Base-by-base conservation (phyloP, 225 moss, liverwort and hornwort genomes). In the Sphagnum contortum region DNA sequence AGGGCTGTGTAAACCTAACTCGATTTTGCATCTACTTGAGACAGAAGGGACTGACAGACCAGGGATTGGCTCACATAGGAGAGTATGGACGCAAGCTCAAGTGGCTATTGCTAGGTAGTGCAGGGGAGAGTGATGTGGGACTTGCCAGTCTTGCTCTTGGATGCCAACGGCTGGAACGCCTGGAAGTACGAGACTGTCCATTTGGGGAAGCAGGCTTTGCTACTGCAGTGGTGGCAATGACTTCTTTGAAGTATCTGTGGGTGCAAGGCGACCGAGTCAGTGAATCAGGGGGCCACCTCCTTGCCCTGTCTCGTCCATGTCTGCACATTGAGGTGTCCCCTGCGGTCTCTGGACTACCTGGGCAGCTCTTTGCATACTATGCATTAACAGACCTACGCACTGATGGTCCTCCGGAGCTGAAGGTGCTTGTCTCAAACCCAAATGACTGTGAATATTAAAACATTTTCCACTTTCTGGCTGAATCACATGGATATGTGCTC, bases 141-240 rank as follows among this genome's bases (percentile, higher is more conserved):
- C 74, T 94, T 3, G 69, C 44, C 12, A 72, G 67, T 5, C 59
- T 94, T 64, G 91, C 91, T 8, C 56, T 52, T 13, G 71, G 74
- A 3, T 82, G 85, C 10, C 83, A 83, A 72, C 65, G 76, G 8
- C 74, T 94, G 53, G 74, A 86, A 70, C 83, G 81, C 54, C 73
- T 94, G 69, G 94, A 94, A 79, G 80, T 91, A 66, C 82, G 91
- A 54, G 91, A 89, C 71, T 94, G 94, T 48, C 91, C 91, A 12
- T 75, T 94, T 4, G 81, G 87, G 48, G 87, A 83, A 67, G 68
- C 70, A 64, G 94, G 94, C 45, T 73, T 91, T 11, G 74, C 84
- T 9, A 65, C 76, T 61, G 88, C 78, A 45, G 75, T 82, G 48
- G 69, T 72, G 55, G 64, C 48, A 4, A 76, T 91, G 87, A 69